A percentile compares a stretch with the other conserved stretches of the same genome.
These are phyloP conservation scores for Cajanus cajan DNA, from an alignment of 306 rosid species.

Conservation along the genomic window DNA sequence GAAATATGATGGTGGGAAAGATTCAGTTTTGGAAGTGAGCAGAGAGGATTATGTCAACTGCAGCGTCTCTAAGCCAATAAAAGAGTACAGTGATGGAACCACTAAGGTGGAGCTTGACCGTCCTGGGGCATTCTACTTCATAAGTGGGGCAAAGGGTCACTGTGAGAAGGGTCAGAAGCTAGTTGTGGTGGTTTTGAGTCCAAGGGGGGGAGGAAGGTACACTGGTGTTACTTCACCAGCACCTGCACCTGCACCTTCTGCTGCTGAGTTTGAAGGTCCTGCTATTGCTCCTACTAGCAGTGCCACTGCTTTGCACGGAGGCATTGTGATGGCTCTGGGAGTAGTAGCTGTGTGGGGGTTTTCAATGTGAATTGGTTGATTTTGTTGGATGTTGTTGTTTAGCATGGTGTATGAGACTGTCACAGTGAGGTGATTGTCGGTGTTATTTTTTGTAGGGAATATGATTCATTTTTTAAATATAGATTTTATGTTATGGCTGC, in stretches of 20 bases:
- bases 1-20: conserved; percentile 66
- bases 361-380: neutral
- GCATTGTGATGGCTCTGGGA: conserved; percentile 40
- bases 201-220: conserved; percentile 24
- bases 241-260: conserved; percentile 47
- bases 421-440: conserved; percentile 7
- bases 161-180: conserved; percentile 80
- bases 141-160: conserved; percentile 69
- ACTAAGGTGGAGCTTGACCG: conserved; percentile 58
- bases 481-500: too few relatives aligned
- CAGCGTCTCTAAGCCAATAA: conserved; percentile 48
- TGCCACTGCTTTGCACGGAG: conserved; percentile 37
- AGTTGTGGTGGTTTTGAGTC: conserved; percentile 60
- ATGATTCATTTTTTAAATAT: neutral
- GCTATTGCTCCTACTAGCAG: conserved; percentile 81
- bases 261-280: conserved; percentile 44
- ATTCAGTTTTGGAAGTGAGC: conserved; percentile 69
- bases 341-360: conserved; percentile 32
- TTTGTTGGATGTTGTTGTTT: neutral
- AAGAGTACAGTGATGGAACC: conserved; percentile 52
- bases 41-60: conserved; percentile 54
- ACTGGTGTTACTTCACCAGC: conserved; percentile 15
- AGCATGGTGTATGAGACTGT: neutral
- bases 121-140: conserved; percentile 69
- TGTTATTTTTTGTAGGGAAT: neutral